Base-by-base conservation (phyloP, 73 alveolate species). In the Paramecium biaurelia region DNA sequence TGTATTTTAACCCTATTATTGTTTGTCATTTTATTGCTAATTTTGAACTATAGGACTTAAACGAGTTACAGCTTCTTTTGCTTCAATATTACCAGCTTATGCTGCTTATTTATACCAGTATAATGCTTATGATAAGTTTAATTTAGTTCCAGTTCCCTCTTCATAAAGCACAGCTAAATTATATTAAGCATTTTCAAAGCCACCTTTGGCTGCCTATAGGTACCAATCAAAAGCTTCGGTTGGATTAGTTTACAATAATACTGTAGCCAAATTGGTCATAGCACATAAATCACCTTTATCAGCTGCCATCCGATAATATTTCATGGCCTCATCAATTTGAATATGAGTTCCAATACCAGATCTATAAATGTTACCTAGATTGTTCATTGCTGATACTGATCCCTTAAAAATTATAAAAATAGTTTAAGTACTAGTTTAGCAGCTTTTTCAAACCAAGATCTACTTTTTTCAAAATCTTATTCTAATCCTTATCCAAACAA, bases 201-300 rank as follows among this genome's bases (percentile, higher is more conserved):
- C 90, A 9, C 90, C 90, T 79, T 47, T 41, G 20, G 90, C 90
- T 24, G 90, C 90, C 72, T 24, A 37, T 2, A 30, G 20, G 18
- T 79, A 79, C 74, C 70, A 79, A 18, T 79, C 76, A 42, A 79
- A 79, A 6, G 90, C 90, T 47, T 79, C 74, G 20, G 47, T 24
- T 79, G 45, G 76, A 30, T 79, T 23, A 1, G 26, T 5, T 23
- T 79, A 6, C 32, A 79, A 63, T 79, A 79, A 63, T 10, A 79
- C 90, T 20, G 90, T 79, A 79, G 90, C 90, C 23, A 79, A 12
- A n/a, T 79, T 79, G 21, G 90, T 79, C 90, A 79, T 79, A 7
- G 90, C 90, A 43, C 90, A 41, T 2, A 20, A 42, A 79, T 79
- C 90, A 0, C 90, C 90, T 79, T 79, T 79, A 38, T 79, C 90